A percentile compares a stretch with the other conserved stretches of the same genome.
These are phyloP conservation scores for Trichosporon sp. DNA, from an alignment of 1,284 basidiomycete species.

Conservation along the genomic window DNA sequence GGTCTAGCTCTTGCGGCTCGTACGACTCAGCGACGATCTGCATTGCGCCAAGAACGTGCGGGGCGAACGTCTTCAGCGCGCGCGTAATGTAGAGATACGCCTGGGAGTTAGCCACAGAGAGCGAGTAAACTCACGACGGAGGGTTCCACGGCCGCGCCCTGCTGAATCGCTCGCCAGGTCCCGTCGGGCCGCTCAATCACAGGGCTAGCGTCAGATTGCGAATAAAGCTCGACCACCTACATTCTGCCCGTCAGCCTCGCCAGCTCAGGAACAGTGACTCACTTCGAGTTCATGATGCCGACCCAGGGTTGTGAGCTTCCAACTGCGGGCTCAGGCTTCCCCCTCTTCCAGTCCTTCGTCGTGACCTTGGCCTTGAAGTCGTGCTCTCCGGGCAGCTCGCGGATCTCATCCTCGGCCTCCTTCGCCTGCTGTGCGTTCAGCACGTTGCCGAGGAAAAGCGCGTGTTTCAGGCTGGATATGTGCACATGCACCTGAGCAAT, in stretches of 20 bases:
- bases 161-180: conserved; percentile 75
- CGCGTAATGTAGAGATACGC: conserved; percentile 79
- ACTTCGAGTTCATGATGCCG: conserved; percentile 81
- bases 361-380: neutral
- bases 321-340: conserved; percentile 43
- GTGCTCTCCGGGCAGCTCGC: conserved; percentile 36
- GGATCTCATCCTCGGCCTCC: conserved; percentile 44
- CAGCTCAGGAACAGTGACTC: conserved; percentile 36
- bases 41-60: conserved; percentile 72
- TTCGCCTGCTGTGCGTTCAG: conserved; percentile 51
- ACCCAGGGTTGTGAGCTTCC: conserved; percentile 84
- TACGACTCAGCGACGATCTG: conserved; percentile 70
- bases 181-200: conserved; percentile 66
- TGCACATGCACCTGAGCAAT: conserved; percentile 71
- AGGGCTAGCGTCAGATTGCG: conserved; percentile 57
- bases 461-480: conserved; percentile 79
- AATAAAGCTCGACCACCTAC: conserved; percentile 8
- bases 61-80: conserved; percentile 68
- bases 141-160: conserved; percentile 67
- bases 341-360: conserved; percentile 9
- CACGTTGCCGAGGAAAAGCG: conserved; percentile 69
- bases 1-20: conserved; percentile 61
- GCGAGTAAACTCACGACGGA: conserved; percentile 47
- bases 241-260: conserved; percentile 7
- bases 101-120: conserved; percentile 18